Evolutionary conservation across 1,284 basidiomycete genomes (phyloP), one percentile per base, ranked within the genome.

Genomic region (Leccinum insigne): DNA sequence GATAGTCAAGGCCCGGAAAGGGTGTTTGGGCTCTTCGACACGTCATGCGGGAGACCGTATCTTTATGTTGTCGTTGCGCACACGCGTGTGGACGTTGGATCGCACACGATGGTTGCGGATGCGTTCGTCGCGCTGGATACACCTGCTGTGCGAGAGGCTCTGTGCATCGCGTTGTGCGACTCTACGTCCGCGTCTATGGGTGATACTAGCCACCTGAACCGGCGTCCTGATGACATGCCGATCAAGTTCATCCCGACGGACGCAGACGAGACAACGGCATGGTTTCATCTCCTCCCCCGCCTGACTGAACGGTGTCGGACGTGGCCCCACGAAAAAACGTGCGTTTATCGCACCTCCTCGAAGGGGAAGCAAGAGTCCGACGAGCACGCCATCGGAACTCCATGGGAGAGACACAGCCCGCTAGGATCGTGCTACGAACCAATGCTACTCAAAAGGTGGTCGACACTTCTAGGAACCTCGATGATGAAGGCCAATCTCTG

Each of bases 401-500:
- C 18, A 32, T 64, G 64, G 64, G 60, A 10, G n/a, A 23, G n/a
- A 2, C 58, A 35, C 35, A 63, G 42, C 11, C 58, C 68, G 5
- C 26, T 72, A 32, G 95, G 40, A 99, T 99, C 78, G 98, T 99
- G 94, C 90, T 92, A 5, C 84, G 91, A 9, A 93, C 92, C 16
- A 94, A 92, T 14, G 91, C 91, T 2, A 89, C 91, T 5, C 92
- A 94, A 70, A 91, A 88, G 69, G 87, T 87, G 10, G 83, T 84
- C 1, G 86, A 92, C 66, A 85, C 86, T 9, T 83, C 86, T 0
- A 82, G 85, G n/a, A 84, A 84, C 57, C 80, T 89, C n/a, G 96
- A 98, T 69, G 97, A 98, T 68, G 96, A 98, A 79, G 93, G 92
- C 2, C 93, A 97, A 73, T 94, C 94, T 0, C 83, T 98, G 18